Base-by-base conservation (phyloP, 495 filamentous ascomycete species). In the Hypoxylon rickii region DNA sequence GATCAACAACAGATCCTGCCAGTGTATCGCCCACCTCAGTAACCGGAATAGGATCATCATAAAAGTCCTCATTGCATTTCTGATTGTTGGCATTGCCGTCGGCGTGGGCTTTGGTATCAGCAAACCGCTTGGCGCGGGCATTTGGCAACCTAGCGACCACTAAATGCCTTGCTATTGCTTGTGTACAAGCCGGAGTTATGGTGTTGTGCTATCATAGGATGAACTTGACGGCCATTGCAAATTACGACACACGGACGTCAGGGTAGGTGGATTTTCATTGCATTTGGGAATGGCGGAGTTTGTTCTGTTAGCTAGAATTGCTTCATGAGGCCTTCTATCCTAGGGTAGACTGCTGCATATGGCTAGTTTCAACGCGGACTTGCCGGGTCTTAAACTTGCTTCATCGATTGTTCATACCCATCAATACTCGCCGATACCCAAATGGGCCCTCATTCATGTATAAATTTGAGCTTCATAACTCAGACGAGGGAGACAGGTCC, bases 101-200 rank as follows among this genome's bases (percentile, higher is more conserved):
- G 75, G 64, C 33, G 73, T 80, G 6, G 76, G 77, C 22, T 65
- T 79, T 39, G 76, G 77, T 40, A 67, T 80, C 58, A 80, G 77
- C 70, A 80, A 78, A 59, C 71, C 75, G 2, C 68, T 78, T 2
- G 74, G 75, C 19, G 76, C 76, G 6, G 69, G 67, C 20, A 73
- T 78, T 56, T 79, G 75, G 76, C 62, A 65, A n/a, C 62, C 65
- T 26, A 49, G 44, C 10, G 24, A 62, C 39, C 16, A 51, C 44
- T 55, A 17, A 58, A 50, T 31, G 32, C 32, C 11, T 15, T 16
- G 7, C 16, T 29, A 24, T 18, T 16, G 44, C 20, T 26, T 11
- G 8, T n/a, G 19, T 13, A 13, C 32, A 44, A n/a, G n/a, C 13
- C 32, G 36, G 24, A 26, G 26, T 15, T 13, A 17, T 33, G 16